These are phyloP conservation scores for Pichia sp. DNA, from an alignment of 1,139 yeast genomes.

Conservation along the genomic window DNA sequence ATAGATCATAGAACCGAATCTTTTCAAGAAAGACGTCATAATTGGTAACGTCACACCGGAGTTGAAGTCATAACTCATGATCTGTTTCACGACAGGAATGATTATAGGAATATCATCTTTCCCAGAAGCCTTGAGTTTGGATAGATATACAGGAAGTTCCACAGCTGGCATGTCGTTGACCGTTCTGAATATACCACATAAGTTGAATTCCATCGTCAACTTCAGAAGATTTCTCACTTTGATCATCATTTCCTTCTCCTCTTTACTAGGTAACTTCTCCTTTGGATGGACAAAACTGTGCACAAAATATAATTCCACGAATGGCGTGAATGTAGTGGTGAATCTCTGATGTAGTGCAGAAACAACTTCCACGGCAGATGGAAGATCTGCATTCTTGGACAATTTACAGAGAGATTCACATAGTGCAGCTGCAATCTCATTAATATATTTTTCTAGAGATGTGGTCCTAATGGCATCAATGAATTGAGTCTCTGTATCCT, in stretches of 20 bases:
- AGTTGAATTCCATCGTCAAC: slow-evolving; percentile 53
- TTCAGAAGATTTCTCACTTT: slow-evolving; percentile 47
- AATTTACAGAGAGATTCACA: slow-evolving; percentile 57
- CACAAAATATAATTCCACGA: slow-evolving; percentile 42
- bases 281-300: slow-evolving; percentile 15
- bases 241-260: slow-evolving; percentile 34
- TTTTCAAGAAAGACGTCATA: slow-evolving; percentile 45
- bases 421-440: slow-evolving; percentile 60
- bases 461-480: slow-evolving; percentile 56
- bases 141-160: slow-evolving; percentile 35
- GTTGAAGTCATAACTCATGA: slow-evolving; percentile 42
- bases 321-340: slow-evolving; percentile 43
- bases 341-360: slow-evolving; percentile 79
- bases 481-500: slow-evolving; percentile 37
- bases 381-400: slow-evolving; percentile 50
- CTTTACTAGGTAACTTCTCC: slow-evolving; percentile 30
- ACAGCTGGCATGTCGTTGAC: slow-evolving; percentile 22
- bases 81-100: slow-evolving; percentile 37
- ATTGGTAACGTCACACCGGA: slow-evolving; percentile 41
- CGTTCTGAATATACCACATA: slow-evolving; percentile 47
- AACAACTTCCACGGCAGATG: slow-evolving; percentile 59
- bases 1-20: slow-evolving; percentile 33
- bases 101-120: slow-evolving; percentile 20
- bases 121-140: slow-evolving; percentile 24
- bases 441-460: slow-evolving; percentile 67